phyloP scores from a whole-genome alignment of 2,329 filamentous ascomycete genomes.

The Fonsecaea pedrosoi region DNA sequence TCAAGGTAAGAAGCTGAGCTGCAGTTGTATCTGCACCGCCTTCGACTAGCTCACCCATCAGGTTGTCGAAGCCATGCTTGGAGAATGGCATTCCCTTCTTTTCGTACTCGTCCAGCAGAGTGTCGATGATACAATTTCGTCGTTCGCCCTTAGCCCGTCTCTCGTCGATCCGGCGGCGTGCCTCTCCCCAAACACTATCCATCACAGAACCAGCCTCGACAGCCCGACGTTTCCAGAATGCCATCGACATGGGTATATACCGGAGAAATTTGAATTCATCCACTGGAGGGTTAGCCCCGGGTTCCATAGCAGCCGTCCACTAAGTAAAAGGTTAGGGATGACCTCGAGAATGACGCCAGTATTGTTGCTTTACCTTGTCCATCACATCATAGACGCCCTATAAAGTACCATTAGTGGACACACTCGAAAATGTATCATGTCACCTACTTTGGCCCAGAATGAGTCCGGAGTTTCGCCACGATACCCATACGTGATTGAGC shows the following conservation, averaged over 20 bases:
- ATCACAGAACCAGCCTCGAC: conserved; percentile 48
- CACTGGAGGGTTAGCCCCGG: conserved; percentile 56
- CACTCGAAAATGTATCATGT: background rate
- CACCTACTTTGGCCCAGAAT: conserved; percentile 25
- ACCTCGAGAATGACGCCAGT: background rate
- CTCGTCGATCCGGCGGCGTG: conserved; percentile 40
- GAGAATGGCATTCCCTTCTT: conserved; percentile 16
- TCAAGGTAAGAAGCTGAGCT: conserved; percentile 38
- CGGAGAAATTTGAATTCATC: conserved; percentile 55
- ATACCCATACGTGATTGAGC: conserved; percentile 59
- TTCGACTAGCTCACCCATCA: conserved; percentile 37
- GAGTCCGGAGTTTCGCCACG: conserved; percentile 44
- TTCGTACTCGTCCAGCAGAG: conserved; percentile 45
- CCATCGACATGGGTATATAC: conserved; percentile 48
- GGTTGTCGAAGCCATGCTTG: conserved; percentile 21
- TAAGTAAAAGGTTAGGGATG: conserved; percentile 48
- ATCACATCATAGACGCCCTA: conserved; percentile 20
- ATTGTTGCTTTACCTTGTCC: conserved; percentile 17
- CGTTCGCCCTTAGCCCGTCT: conserved; percentile 27
- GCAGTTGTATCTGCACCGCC: conserved; percentile 35
- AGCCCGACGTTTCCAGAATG: conserved; percentile 47
- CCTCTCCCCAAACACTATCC: conserved; percentile 48
- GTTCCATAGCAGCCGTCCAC: conserved; percentile 20
- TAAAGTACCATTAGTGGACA: background rate
- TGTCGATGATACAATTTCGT: conserved; percentile 48